Percentiles rank a stretch among this genome's conserved stretches.
phyloP scores from a whole-genome alignment of 2,329 filamentous ascomycete genomes.

The Helotiales sp. region DNA sequence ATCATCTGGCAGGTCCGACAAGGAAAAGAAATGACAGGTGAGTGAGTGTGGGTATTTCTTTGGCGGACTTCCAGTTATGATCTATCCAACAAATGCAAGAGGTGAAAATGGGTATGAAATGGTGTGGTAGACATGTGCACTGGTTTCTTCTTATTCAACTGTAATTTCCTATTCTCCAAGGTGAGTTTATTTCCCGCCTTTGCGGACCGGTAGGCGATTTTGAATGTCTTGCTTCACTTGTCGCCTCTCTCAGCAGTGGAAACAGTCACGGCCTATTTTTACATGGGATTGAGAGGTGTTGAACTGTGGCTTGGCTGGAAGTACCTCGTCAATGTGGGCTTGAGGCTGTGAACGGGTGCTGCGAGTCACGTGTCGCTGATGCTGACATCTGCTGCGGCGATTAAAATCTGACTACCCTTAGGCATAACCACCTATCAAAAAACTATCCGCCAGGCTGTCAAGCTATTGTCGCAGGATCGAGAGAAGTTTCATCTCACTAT shows the following conservation, averaged over 20 bases:
- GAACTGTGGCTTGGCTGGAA: background rate
- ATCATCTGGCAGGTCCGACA: background rate
- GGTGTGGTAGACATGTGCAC: background rate
- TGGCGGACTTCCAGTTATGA: slow-evolving; percentile 1
- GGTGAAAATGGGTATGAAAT: background rate
- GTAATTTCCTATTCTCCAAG: background rate
- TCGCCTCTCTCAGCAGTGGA: background rate
- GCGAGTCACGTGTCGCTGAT: background rate
- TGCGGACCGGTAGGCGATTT: background rate
- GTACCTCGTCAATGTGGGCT: background rate
- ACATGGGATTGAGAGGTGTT: background rate
- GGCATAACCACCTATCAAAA: background rate
- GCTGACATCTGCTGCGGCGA: background rate
- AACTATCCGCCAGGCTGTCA: background rate
- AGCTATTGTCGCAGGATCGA: background rate
- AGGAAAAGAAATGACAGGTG: background rate
- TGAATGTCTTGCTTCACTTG: background rate
- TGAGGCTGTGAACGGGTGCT: background rate
- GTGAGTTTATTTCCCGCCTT: background rate
- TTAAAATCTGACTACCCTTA: background rate
- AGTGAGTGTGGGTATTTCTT: background rate
- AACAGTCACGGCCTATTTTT: background rate
- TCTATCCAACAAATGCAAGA: background rate
- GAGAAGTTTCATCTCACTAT: background rate
- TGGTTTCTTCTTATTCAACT: background rate